phyloP scores from a whole-genome alignment of 352 stramenopile genomes.

The Phytophthora citricola region DNA sequence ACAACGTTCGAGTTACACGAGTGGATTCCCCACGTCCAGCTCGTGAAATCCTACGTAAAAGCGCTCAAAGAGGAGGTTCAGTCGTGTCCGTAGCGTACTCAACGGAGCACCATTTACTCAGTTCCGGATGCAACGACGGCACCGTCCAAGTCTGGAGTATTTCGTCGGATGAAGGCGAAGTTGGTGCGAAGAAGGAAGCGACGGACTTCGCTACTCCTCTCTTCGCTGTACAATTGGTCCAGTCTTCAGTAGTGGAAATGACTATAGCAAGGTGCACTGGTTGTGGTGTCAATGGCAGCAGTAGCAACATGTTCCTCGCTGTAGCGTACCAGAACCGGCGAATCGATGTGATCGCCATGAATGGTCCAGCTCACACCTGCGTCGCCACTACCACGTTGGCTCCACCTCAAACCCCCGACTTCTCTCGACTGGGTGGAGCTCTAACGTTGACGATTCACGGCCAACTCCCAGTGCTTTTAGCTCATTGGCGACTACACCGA shows the following conservation, averaged over 20 bases:
- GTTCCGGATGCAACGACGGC: slow-evolving; percentile 69
- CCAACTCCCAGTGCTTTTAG: slow-evolving; percentile 47
- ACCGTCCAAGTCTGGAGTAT: slow-evolving; percentile 72
- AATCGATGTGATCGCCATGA: slow-evolving; percentile 62
- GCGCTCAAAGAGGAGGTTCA: slow-evolving; percentile 58
- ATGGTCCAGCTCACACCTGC: slow-evolving; percentile 33
- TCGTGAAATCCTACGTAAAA: slow-evolving; percentile 82
- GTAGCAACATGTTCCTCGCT: slow-evolving; percentile 43
- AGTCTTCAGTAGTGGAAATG: slow-evolving; percentile 56
- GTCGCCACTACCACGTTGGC: slow-evolving; percentile 37
- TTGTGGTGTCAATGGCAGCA: slow-evolving; percentile 21
- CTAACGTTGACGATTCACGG: slow-evolving; percentile 55
- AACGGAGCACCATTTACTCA: slow-evolving; percentile 56
- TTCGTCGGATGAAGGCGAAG: slow-evolving; percentile 52
- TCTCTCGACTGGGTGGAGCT: slow-evolving; percentile 56
- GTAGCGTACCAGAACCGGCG: slow-evolving; percentile 64
- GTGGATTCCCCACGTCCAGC: slow-evolving; percentile 55
- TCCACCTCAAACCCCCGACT: slow-evolving; percentile 53
- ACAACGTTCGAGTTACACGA: slow-evolving; percentile 69
- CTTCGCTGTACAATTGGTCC: slow-evolving; percentile 42
- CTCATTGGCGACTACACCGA: slow-evolving; percentile 48
- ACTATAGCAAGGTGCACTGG: slow-evolving; percentile 39
- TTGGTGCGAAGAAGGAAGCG: slow-evolving; percentile 26
- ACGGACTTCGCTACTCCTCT: slow-evolving; percentile 37
- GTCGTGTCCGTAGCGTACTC: slow-evolving; percentile 65